phyloP scores from a whole-genome alignment of 2,329 filamentous ascomycete species.

The Aureobasidium sp. region DNA sequence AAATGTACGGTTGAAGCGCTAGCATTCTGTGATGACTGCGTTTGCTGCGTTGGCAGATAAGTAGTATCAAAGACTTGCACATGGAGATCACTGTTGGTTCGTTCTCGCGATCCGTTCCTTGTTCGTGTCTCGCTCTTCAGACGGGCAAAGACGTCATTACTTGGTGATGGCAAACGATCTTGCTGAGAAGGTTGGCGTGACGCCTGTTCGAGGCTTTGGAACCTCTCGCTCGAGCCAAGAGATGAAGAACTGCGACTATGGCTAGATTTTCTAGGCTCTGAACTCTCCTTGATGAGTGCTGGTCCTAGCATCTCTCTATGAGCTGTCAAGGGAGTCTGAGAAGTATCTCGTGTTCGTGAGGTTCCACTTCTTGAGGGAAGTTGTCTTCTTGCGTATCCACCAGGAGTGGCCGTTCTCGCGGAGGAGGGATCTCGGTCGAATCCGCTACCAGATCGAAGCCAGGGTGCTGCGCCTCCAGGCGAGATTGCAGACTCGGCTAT shows the following conservation, averaged over 20 bases:
- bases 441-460: conserved; percentile 26
- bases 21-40: conserved; percentile 14
- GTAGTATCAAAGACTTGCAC: conserved; percentile 37
- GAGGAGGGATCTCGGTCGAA: conserved; percentile 36
- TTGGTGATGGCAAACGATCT: conserved; percentile 58
- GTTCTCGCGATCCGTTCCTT: conserved; percentile 64
- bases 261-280: conserved; percentile 4
- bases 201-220: background rate
- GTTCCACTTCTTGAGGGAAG: conserved; percentile 53
- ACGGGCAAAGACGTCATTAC: conserved; percentile 53
- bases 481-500: conserved; percentile 63
- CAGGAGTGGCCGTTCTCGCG: conserved; percentile 53
- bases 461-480: conserved; percentile 47
- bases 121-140: conserved; percentile 53
- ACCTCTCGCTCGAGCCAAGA: conserved; percentile 11
- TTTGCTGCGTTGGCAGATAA: conserved; percentile 20
- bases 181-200: conserved; percentile 18
- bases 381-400: conserved; percentile 53
- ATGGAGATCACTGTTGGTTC: conserved; percentile 65
- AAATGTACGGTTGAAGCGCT: background rate
- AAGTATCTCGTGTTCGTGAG: conserved; percentile 45
- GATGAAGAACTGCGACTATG: conserved; percentile 18
- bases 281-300: background rate
- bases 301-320: conserved; percentile 41
- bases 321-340: conserved; percentile 51